phyloP scores from a whole-genome alignment of 169 alveolate genomes.

The Fabrea salina region DNA sequence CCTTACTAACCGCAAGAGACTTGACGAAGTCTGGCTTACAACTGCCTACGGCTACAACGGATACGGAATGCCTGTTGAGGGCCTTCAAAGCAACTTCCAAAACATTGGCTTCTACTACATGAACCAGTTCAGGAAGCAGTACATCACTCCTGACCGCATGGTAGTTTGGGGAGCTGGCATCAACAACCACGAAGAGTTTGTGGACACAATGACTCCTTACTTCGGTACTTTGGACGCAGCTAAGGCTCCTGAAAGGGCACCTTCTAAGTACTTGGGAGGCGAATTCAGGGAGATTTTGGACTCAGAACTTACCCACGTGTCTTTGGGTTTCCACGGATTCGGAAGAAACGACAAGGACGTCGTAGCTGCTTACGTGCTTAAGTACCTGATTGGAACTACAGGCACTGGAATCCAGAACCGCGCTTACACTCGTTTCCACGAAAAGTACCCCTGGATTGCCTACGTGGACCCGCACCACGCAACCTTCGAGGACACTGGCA shows the following conservation, averaged over 20 bases:
- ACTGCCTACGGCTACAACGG: slow-evolving; percentile 34
- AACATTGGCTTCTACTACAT: slow-evolving; percentile 9
- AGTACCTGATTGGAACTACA: slow-evolving; percentile 28
- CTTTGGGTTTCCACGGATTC: slow-evolving; percentile 13
- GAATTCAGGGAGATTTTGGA: slow-evolving; percentile 27
- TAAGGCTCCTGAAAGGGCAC: not conserved
- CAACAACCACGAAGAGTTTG: slow-evolving; percentile 40
- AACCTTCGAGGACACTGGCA: slow-evolving; percentile 23
- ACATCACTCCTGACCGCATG: slow-evolving; percentile 39
- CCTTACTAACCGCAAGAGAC: not conserved
- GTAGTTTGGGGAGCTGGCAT: slow-evolving; percentile 35
- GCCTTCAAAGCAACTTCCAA: slow-evolving; percentile 4
- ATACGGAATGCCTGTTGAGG: slow-evolving; percentile 31
- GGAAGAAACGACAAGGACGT: not conserved
- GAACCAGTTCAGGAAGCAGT: slow-evolving; percentile 7
- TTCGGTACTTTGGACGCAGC: not conserved
- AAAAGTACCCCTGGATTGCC: slow-evolving; percentile 16
- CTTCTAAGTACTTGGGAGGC: slow-evolving; percentile 32
- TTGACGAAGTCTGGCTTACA: slow-evolving; percentile 27
- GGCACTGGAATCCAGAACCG: slow-evolving; percentile 35
- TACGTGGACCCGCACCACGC: not conserved
- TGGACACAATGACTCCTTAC: slow-evolving; percentile 2
- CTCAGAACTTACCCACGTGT: not conserved
- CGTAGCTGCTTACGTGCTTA: slow-evolving; percentile 20
- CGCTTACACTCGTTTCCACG: not conserved